Conservation (phyloP, 768 basidiomycete species). For the Lactarius deliciosus region DNA sequence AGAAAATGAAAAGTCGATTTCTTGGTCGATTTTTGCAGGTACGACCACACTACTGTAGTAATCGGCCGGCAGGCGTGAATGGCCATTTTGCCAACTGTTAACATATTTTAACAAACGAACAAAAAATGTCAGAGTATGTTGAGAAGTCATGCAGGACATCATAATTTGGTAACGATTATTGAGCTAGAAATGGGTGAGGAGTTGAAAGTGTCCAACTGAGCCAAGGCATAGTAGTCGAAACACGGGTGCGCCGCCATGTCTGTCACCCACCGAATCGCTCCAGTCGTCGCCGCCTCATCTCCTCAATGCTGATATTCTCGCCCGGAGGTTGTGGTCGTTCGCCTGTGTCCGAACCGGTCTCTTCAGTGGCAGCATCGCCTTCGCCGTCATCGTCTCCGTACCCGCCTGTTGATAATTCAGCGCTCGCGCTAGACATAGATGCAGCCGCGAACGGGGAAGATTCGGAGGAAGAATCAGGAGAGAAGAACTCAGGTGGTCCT, state of each 20-base stretch:
- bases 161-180: no score
- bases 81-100: neutral
- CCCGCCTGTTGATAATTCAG: neutral
- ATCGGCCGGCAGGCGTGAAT: no score
- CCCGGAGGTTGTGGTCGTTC: constrained; percentile 1
- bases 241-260: neutral
- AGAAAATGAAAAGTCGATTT: no score
- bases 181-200: no score
- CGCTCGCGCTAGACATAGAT: constrained; percentile 5
- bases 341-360: constrained; percentile 21
- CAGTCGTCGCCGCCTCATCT: constrained; percentile 37
- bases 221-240: neutral
- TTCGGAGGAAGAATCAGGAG: constrained; percentile 33
- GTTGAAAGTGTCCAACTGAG: no score
- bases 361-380: constrained; percentile 19
- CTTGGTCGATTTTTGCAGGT: no score
- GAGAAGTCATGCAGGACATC: no score
- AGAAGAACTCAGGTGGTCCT: constrained; percentile 51
- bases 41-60: no score
- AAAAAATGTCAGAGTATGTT: no score
- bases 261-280: constrained; percentile 34
- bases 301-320: constrained; percentile 32
- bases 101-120: no score
- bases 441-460: constrained; percentile 15
- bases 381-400: neutral